These are phyloP conservation scores for Colletotrichum graminicola DNA, from an alignment of 2,329 filamentous ascomycete genomes.

Conservation along the genomic window DNA sequence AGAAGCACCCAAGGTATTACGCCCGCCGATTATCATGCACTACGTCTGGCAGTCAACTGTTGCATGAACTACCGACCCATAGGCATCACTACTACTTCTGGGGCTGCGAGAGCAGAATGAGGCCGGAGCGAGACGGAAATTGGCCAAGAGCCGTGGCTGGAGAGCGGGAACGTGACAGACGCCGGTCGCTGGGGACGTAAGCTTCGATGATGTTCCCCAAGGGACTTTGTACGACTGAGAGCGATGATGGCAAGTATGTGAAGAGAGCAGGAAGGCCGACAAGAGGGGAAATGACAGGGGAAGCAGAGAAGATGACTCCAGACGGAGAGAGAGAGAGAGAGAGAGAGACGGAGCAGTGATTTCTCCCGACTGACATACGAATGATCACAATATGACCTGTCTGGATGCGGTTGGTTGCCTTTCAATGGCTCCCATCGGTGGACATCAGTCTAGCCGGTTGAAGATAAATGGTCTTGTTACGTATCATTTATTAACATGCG, in stretches of 20 bases:
- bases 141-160: neutral
- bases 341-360: neutral
- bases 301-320: neutral
- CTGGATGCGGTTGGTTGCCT: no score
- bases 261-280: neutral
- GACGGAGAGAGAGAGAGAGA: neutral
- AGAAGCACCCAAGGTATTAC: neutral
- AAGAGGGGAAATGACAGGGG: neutral
- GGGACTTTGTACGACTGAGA: neutral
- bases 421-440: neutral
- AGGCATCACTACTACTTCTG: neutral
- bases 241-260: neutral
- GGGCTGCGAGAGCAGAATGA: neutral
- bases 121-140: no score
- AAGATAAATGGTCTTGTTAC: neutral
- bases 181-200: neutral
- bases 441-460: neutral
- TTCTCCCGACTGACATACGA: neutral
- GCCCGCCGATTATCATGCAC: neutral
- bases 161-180: neutral
- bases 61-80: neutral
- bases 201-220: neutral
- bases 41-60: neutral
- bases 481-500: neutral
- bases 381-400: no score